Evolutionary conservation across 495 filamentous ascomycete species (phyloP), one percentile per base, ranked within the genome.

Genomic region (Aspergillus avenaceus): DNA sequence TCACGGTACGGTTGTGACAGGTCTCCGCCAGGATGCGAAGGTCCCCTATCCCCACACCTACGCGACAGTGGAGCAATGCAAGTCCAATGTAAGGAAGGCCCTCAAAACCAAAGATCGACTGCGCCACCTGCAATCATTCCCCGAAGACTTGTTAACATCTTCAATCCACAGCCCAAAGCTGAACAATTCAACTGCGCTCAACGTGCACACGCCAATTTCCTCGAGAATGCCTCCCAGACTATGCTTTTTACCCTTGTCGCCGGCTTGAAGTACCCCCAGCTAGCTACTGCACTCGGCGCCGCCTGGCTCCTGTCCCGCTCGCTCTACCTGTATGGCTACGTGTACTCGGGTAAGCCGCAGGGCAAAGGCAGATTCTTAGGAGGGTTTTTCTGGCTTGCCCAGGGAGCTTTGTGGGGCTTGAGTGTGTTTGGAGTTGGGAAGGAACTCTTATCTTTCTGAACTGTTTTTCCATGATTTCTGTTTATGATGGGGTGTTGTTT

Each of bases 161-260:
- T 31, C 13, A 26, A 16, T 32, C 40, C 25, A 36, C 58, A 75
- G 69, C 47, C 66, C 55, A 65, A 63, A 46, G 70, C 72, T 31
- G 60, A 77, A 41, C 52, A 70, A 37, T 84, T 84, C 72, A 84
- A 84, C 62, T 82, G 81, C 71, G 83, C 84, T 32, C 87, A 90
- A 65, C 81, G 86, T 45, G 82, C 86, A 5, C 87, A 91, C 71
- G 60, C 67, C 53, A 87, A 88, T 68, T 88, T 79, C 66, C 72
- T 80, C 41, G 87, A 91, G 66, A 85, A 85, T 61, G 63, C 81
- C 14, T 58, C 81, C 4, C 70, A 74, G 52, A 73, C 82, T 23
- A 74, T 84, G 69, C 62, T 87, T 27, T 73, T 69, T 32, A 73
- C 71, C 25, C 66, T 88, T 16, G 65, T 86, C 41, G 72, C 85